Evolutionary conservation across 305 asterid genomes (phyloP).

Genomic region (Fraxinus platypoda): DNA sequence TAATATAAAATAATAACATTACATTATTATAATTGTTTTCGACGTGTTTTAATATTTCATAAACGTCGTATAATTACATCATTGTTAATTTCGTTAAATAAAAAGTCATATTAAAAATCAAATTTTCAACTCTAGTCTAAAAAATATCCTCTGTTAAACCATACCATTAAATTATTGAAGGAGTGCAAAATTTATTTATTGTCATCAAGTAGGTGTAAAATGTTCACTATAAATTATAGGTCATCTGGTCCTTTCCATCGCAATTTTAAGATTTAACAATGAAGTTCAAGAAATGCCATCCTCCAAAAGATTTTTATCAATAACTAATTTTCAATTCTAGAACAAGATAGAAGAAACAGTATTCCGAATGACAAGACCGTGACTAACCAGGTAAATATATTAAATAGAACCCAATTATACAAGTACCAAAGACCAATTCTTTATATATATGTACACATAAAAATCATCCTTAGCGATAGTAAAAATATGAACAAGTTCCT

Average conservation of each 20-base stretch:
- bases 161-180: neutral
- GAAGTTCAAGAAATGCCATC: neutral
- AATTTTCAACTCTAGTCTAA: neutral
- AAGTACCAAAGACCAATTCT: neutral
- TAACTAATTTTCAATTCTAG: neutral
- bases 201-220: neutral
- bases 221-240: neutral
- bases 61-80: no score
- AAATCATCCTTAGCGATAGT: slow-evolving; percentile 6
- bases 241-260: neutral
- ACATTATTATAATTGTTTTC: no score
- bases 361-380: neutral
- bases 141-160: neutral
- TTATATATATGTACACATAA: neutral
- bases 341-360: neutral
- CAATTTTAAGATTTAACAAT: neutral
- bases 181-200: neutral
- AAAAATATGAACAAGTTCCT: slow-evolving; percentile 8
- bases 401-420: neutral
- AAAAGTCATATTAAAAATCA: neutral
- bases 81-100: no score
- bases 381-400: neutral
- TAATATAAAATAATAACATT: no score
- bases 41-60: no score
- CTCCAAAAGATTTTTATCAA: neutral